Evolutionary conservation across 1,284 basidiomycete species (phyloP).

Genomic region (Cystobasidium sp.): DNA sequence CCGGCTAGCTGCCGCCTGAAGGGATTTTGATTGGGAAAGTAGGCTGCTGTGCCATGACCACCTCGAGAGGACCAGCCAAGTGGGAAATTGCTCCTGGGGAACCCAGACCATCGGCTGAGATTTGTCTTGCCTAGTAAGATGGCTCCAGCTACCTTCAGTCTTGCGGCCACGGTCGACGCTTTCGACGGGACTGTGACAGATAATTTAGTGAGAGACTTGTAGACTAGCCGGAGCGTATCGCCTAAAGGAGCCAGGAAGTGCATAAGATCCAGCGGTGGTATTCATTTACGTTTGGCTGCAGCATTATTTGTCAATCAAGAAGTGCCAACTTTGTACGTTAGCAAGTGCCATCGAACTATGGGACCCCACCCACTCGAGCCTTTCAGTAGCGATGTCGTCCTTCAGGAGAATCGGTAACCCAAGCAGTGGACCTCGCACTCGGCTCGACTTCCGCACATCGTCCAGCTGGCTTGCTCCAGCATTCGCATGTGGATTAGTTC

Average conservation of each 20-base stretch:
- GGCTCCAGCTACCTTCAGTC: conserved; percentile 23
- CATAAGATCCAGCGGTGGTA: neutral
- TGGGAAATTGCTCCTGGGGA: too few species aligned
- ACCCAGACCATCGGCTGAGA: conserved; percentile 19
- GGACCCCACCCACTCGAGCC: too few species aligned
- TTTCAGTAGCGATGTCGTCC: neutral
- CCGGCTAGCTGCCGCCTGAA: too few species aligned
- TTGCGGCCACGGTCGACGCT: neutral
- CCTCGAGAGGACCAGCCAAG: conserved; percentile 15
- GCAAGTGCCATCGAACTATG: too few species aligned
- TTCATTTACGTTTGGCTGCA: neutral
- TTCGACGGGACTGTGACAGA: neutral
- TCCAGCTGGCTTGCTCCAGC: neutral
- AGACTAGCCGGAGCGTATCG: too few species aligned
- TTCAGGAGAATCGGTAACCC: neutral
- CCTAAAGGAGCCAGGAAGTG: too few species aligned
- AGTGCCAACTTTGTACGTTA: too few species aligned
- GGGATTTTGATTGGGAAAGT: conserved; percentile 7
- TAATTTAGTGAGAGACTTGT: too few species aligned
- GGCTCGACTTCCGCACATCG: too few species aligned
- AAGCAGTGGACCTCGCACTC: too few species aligned
- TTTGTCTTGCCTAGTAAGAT: conserved; percentile 41
- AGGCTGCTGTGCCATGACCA: conserved; percentile 9
- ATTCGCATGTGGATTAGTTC: neutral
- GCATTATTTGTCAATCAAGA: neutral